These are phyloP conservation scores for Entomortierella parvispora DNA, from an alignment of 192 early-diverging fungal genomes.

Conservation along the genomic window DNA sequence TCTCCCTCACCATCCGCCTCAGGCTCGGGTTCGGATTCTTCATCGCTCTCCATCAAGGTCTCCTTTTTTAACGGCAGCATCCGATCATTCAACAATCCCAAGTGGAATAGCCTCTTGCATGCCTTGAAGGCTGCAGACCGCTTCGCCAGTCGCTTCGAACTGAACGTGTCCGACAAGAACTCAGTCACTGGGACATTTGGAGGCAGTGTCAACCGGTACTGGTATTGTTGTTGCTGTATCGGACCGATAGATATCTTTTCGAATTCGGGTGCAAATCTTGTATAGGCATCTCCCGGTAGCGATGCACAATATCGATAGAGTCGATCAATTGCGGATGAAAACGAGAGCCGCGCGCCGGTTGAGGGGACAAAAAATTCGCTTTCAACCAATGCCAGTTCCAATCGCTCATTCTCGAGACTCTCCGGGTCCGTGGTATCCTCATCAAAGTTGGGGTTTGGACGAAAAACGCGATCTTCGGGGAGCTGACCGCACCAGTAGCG, in stretches of 20 bases:
- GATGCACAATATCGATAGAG: slow-evolving; percentile 77
- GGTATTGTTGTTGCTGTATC: background rate
- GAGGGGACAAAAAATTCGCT: slow-evolving; percentile 62
- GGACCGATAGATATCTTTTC: slow-evolving; percentile 16
- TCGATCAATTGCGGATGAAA: slow-evolving; percentile 68
- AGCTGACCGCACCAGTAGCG: slow-evolving; percentile 67
- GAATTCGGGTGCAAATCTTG: slow-evolving; percentile 63
- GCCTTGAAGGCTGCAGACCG: slow-evolving; percentile 72
- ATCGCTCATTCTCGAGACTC: slow-evolving; percentile 6
- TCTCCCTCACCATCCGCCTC: slow-evolving; percentile 16
- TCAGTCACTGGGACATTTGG: slow-evolving; percentile 66
- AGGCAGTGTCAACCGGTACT: slow-evolving; percentile 64
- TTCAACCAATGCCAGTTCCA: slow-evolving; percentile 26
- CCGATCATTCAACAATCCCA: slow-evolving; percentile 75
- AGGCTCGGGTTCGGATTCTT: background rate
- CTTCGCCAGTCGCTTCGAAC: slow-evolving; percentile 69
- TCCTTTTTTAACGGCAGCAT: slow-evolving; percentile 64
- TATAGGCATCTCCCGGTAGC: slow-evolving; percentile 72
- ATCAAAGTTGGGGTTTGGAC: background rate
- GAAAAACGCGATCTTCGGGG: slow-evolving; percentile 51
- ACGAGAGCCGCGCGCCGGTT: slow-evolving; percentile 77
- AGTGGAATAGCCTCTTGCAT: slow-evolving; percentile 73
- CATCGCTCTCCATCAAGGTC: slow-evolving; percentile 15
- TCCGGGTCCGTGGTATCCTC: slow-evolving; percentile 7
- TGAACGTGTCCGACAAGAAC: slow-evolving; percentile 56